Evolutionary conservation across 306 rosid species (phyloP).

Genomic region (Vigna reflexopilosa): DNA sequence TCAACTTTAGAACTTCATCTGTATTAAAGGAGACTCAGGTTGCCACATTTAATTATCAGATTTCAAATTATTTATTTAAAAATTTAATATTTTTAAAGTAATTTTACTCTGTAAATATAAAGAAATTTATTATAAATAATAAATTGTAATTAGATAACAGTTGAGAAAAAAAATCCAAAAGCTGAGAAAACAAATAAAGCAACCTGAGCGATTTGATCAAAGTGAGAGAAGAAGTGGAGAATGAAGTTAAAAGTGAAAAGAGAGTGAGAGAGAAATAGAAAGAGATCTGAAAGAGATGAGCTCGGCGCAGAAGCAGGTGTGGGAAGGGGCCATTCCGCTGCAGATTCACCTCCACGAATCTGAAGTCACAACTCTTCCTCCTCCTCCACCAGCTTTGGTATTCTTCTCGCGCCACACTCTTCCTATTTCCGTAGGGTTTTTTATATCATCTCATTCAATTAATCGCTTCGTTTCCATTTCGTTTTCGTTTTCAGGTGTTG

Average conservation of each 20-base stretch:
- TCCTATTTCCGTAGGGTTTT: slow-evolving; percentile 4
- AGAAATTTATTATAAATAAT: too few relatives aligned
- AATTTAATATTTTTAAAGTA: neutral
- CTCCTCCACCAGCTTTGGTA: slow-evolving; percentile 85
- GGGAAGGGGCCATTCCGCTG: slow-evolving; percentile 91
- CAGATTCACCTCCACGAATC: slow-evolving; percentile 91
- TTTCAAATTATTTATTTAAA: too few relatives aligned
- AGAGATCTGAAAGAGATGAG: slow-evolving; percentile 46
- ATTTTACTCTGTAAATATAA: too few relatives aligned
- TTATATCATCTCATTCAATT: neutral
- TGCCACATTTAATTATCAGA: neutral
- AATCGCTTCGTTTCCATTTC: neutral
- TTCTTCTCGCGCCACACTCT: slow-evolving; percentile 12
- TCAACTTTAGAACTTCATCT: too few relatives aligned
- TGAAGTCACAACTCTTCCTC: slow-evolving; percentile 86
- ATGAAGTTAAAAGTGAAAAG: slow-evolving; percentile 8
- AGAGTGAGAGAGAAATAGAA: neutral
- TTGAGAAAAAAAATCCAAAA: too few relatives aligned
- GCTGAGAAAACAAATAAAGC: neutral
- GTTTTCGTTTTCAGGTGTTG: slow-evolving; percentile 61
- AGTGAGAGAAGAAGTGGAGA: neutral
- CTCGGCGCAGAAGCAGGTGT: slow-evolving; percentile 72
- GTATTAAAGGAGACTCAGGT: neutral
- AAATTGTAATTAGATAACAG: too few relatives aligned
- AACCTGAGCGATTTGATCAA: neutral